Evolutionary conservation across 2,329 filamentous ascomycete species (phyloP).

Genomic region (Cercospora zeae-maydis): DNA sequence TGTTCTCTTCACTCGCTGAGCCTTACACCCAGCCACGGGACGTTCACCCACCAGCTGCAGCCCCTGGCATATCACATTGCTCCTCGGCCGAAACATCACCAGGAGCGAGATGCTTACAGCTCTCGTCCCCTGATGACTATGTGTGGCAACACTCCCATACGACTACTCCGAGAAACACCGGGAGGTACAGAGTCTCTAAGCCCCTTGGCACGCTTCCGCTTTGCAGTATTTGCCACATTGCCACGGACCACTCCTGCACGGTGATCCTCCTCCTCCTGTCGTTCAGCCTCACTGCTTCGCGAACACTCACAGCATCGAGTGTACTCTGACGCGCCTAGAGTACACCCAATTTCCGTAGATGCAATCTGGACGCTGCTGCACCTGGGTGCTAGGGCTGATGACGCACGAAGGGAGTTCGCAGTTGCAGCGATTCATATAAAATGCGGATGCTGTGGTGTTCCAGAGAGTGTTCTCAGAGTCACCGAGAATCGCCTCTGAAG

Average conservation of each 20-base stretch:
- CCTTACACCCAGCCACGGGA: too few relatives aligned
- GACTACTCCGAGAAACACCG: not conserved
- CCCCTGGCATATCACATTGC: not conserved
- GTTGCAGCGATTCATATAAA: not conserved
- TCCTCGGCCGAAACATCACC: not conserved
- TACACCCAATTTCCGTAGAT: not conserved
- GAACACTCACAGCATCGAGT: not conserved
- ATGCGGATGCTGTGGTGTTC: not conserved
- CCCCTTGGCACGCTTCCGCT: not conserved
- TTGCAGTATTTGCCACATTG: conserved; percentile 1
- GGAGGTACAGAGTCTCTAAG: not conserved
- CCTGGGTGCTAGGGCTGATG: not conserved
- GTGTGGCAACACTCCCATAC: not conserved
- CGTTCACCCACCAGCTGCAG: not conserved
- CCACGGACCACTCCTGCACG: not conserved
- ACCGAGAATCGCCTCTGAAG: not conserved
- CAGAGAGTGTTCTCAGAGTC: not conserved
- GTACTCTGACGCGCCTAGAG: not conserved
- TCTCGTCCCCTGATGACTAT: not conserved
- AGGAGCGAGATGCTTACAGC: not conserved
- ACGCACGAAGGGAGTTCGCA: not conserved
- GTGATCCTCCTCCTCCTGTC: not conserved
- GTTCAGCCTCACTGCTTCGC: not conserved
- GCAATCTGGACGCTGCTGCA: not conserved
- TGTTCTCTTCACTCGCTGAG: not conserved